A percentile compares a stretch with the other conserved stretches of the same genome.
phyloP scores from a whole-genome alignment of 2,329 filamentous ascomycete genomes.

The Xylariaceae sp. region DNA sequence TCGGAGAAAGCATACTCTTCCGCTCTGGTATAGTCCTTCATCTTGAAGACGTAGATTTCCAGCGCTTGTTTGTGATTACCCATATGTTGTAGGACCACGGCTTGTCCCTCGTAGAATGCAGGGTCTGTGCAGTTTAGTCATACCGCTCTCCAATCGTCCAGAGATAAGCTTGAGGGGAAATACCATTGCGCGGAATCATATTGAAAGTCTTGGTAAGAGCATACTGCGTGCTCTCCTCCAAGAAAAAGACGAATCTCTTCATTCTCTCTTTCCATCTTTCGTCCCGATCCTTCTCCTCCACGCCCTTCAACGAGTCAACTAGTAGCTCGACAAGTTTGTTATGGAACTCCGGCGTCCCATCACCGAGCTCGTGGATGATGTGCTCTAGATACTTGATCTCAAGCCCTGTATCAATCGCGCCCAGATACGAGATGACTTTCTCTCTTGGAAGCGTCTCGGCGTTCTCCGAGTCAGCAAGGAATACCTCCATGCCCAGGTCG shows the following conservation, averaged over 20 bases:
- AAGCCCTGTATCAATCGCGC: conserved; percentile 63
- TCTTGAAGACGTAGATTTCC: conserved; percentile 96
- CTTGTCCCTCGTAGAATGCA: conserved; percentile 82
- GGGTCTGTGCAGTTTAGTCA: conserved; percentile 56
- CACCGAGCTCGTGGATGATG: conserved; percentile 80
- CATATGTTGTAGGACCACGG: conserved; percentile 91
- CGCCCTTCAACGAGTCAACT: conserved; percentile 41
- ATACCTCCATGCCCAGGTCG: conserved; percentile 82
- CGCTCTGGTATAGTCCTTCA: conserved; percentile 81
- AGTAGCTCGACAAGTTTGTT: conserved; percentile 72
- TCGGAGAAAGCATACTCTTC: conserved; percentile 66
- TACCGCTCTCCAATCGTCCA: not conserved
- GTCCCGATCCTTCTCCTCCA: conserved; percentile 35
- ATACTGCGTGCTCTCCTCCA: conserved; percentile 75
- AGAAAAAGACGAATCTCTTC: conserved; percentile 66
- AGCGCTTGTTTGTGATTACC: conserved; percentile 90
- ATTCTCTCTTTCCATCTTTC: conserved; percentile 56
- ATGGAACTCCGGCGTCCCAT: conserved; percentile 81
- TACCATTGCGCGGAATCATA: conserved; percentile 75
- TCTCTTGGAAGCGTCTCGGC: conserved; percentile 83
- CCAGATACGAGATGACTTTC: conserved; percentile 70
- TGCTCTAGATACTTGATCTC: conserved; percentile 86
- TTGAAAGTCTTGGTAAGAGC: conserved; percentile 73
- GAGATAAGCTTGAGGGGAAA: not conserved
- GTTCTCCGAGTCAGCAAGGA: conserved; percentile 89